A percentile compares a stretch with the other conserved stretches of the same genome.
Conservation (phyloP, 495 filamentous ascomycete species). For the Neurospora sp. region DNA sequence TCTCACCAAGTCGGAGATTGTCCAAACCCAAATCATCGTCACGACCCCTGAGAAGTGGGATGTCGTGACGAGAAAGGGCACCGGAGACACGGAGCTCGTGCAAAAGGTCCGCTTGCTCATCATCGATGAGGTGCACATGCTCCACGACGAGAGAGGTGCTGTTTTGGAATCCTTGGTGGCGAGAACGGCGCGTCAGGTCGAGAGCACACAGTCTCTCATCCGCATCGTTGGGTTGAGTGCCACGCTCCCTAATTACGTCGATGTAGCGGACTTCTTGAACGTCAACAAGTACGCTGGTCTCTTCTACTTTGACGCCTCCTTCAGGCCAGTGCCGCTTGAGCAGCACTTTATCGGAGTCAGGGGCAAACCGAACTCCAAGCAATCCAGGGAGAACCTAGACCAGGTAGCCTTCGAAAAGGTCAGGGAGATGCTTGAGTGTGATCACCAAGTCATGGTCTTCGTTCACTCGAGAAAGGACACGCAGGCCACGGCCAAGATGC, state of each 20-base stretch:
- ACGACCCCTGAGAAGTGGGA: slow-evolving; percentile 99
- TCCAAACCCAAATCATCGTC: slow-evolving; percentile 94
- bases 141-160: slow-evolving; percentile 93
- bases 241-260: slow-evolving; percentile 89
- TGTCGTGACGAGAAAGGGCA: slow-evolving; percentile 92
- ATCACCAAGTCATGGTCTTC: slow-evolving; percentile 98
- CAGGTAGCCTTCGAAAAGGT: slow-evolving; percentile 83
- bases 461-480: slow-evolving; percentile 96
- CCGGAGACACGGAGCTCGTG: slow-evolving; percentile 92
- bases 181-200: slow-evolving; percentile 88
- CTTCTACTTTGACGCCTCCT: slow-evolving; percentile 95
- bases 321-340: slow-evolving; percentile 90
- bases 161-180: slow-evolving; percentile 94
- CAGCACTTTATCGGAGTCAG: slow-evolving; percentile 96
- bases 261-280: slow-evolving; percentile 92
- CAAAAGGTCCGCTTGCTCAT: slow-evolving; percentile 95
- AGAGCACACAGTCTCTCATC: slow-evolving; percentile 95
- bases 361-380: slow-evolving; percentile 71
- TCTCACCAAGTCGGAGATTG: slow-evolving; percentile 89
- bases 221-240: slow-evolving; percentile 91
- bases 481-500: slow-evolving; percentile 69
- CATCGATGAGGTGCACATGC: slow-evolving; percentile 99
- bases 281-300: slow-evolving; percentile 88
- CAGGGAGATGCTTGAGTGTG: slow-evolving; percentile 75
- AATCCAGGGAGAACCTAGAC: slow-evolving; percentile 82